Evolutionary conservation across 257 asterid genomes (phyloP).

Genomic region (Forsythia suspensa): DNA sequence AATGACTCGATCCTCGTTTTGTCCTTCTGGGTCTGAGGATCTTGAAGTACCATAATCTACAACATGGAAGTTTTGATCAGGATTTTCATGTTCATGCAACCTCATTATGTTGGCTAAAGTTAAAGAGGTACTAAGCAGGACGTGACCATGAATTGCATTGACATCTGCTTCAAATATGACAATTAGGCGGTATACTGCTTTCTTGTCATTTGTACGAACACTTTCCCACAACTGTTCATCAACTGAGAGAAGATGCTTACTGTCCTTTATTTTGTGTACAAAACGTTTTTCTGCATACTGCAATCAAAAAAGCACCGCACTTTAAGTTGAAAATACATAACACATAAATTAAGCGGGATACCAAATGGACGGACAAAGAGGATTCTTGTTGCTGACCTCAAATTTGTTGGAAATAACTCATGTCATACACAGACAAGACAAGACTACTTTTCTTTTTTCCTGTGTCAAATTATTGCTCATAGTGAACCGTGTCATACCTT

Average conservation of each 20-base stretch:
- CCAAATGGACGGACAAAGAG: not conserved
- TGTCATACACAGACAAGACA: not conserved
- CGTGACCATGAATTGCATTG: constrained; percentile 61
- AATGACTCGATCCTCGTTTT: constrained; percentile 34
- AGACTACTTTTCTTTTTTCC: too few relatives aligned
- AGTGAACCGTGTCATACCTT: too few relatives aligned
- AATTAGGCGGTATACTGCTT: constrained; percentile 80
- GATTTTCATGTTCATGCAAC: constrained; percentile 32
- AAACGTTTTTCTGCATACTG: constrained; percentile 82
- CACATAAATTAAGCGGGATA: not conserved
- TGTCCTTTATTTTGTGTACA: constrained; percentile 56
- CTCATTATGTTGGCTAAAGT: constrained; percentile 40
- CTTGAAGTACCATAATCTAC: constrained; percentile 36
- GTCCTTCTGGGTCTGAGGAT: constrained; percentile 34
- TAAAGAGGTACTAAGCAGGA: constrained; percentile 39
- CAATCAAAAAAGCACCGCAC: constrained; percentile 22
- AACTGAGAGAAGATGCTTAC: constrained; percentile 48
- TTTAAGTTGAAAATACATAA: constrained; percentile 20
- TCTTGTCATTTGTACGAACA: constrained; percentile 70
- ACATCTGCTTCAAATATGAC: constrained; percentile 64
- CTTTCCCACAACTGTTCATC: constrained; percentile 82
- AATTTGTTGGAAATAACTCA: not conserved
- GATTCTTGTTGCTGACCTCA: not conserved
- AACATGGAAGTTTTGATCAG: constrained; percentile 33
- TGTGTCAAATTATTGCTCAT: too few relatives aligned